Percentiles rank a stretch among this genome's conserved stretches.
These are phyloP conservation scores for Penicillium italicum DNA, from an alignment of 2,329 filamentous ascomycete genomes.

Conservation along the genomic window DNA sequence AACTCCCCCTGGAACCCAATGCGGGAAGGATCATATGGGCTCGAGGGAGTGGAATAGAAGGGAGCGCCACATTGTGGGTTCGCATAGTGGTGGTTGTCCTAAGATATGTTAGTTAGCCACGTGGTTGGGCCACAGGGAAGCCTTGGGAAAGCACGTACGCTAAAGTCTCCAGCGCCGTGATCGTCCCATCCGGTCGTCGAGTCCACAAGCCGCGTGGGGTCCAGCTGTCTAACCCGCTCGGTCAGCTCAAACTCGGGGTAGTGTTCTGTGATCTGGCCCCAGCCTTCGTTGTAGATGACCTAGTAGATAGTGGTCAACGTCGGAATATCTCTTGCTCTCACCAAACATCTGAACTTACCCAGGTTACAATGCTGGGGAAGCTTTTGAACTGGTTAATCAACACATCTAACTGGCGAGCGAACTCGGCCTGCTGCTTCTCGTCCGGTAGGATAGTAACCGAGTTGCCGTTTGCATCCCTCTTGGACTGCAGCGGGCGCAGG, in stretches of 20 bases:
- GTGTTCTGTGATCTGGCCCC: slow-evolving; percentile 56
- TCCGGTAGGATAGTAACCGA: slow-evolving; percentile 32
- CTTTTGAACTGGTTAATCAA: slow-evolving; percentile 61
- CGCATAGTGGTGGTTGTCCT: slow-evolving; percentile 70
- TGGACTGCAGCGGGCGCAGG: slow-evolving; percentile 42
- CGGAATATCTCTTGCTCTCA: background rate
- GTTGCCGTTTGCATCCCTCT: background rate
- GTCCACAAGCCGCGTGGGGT: slow-evolving; percentile 63
- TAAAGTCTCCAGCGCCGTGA: slow-evolving; percentile 64
- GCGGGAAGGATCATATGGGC: slow-evolving; percentile 55
- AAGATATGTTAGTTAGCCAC: background rate
- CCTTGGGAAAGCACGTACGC: slow-evolving; percentile 24
- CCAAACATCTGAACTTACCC: slow-evolving; percentile 44
- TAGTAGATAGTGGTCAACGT: slow-evolving; percentile 17
- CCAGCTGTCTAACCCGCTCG: slow-evolving; percentile 53
- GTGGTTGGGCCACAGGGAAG: background rate
- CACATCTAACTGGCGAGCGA: slow-evolving; percentile 59
- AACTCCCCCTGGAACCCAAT: slow-evolving; percentile 71
- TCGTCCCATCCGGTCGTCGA: slow-evolving; percentile 64
- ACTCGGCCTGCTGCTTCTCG: slow-evolving; percentile 58
- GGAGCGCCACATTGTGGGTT: slow-evolving; percentile 68
- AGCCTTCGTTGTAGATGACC: slow-evolving; percentile 70
- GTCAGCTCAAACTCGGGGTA: slow-evolving; percentile 58
- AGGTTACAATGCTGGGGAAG: slow-evolving; percentile 63
- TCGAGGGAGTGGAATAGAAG: slow-evolving; percentile 58